These are phyloP conservation scores for Alloteropsis semialata DNA, from an alignment of 176 grass and related monocot species.

Conservation along the genomic window DNA sequence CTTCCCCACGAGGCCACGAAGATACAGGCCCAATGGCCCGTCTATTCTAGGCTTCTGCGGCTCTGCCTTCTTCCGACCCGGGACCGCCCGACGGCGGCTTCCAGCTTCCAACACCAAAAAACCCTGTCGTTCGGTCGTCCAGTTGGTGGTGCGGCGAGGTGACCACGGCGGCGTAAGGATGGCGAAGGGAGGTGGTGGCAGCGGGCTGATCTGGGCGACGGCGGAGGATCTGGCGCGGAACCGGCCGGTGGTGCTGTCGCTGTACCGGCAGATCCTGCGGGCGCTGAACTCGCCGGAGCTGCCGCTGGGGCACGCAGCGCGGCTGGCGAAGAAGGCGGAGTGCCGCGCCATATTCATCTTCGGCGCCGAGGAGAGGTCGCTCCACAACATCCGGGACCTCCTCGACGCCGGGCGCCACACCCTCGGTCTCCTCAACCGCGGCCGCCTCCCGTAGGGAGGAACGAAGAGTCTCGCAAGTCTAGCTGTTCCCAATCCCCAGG, in stretches of 20 bases:
- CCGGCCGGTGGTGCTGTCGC: slow-evolving; percentile 53
- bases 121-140: background rate
- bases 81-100: background rate
- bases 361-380: slow-evolving; percentile 67
- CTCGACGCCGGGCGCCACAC: slow-evolving; percentile 69
- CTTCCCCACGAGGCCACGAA: too few relatives aligned
- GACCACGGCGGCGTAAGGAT: slow-evolving; percentile 30
- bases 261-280: slow-evolving; percentile 83
- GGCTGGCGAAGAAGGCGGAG: slow-evolving; percentile 82
- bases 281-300: slow-evolving; percentile 70
- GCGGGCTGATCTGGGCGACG: slow-evolving; percentile 76
- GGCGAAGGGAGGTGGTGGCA: slow-evolving; percentile 41
- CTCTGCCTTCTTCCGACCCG: background rate
- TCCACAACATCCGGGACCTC: slow-evolving; percentile 84
- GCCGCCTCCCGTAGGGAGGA: slow-evolving; percentile 56
- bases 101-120: background rate
- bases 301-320: slow-evolving; percentile 57
- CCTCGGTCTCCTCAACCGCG: slow-evolving; percentile 61
- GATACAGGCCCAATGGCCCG: background rate
- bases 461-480: background rate
- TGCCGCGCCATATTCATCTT: slow-evolving; percentile 78
- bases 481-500: background rate
- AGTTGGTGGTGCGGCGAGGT: background rate
- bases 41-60: too few relatives aligned
- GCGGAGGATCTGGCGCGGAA: slow-evolving; percentile 63